Evolutionary conservation across 306 rosid genomes (phyloP).

Genomic region (Quercus suber): DNA sequence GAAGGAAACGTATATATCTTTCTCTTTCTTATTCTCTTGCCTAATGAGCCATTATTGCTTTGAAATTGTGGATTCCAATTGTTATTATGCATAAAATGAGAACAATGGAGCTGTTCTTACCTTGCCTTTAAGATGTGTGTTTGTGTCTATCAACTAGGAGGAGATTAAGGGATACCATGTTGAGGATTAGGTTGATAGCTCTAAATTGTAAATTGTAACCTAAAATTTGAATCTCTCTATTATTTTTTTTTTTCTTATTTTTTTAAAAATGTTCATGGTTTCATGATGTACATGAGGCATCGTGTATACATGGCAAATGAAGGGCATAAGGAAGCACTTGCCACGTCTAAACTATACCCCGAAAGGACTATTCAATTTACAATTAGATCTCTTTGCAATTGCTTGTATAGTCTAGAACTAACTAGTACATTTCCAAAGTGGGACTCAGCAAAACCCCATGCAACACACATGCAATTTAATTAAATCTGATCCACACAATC

Average conservation of each 20-base stretch:
- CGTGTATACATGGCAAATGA: background rate
- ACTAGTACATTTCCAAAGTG: too few relatives aligned
- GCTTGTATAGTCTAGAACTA: too few relatives aligned
- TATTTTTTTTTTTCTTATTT: background rate
- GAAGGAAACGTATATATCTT: background rate
- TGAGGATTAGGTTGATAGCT: background rate
- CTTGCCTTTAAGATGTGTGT: background rate
- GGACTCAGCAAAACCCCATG: too few relatives aligned
- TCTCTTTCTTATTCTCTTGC: background rate
- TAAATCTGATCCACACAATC: too few relatives aligned
- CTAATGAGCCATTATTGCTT: background rate
- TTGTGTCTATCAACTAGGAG: background rate
- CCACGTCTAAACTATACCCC: too few relatives aligned
- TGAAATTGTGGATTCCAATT: background rate
- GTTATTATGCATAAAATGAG: background rate
- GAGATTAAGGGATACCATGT: background rate
- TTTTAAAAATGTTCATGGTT: background rate
- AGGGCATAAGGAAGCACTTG: background rate
- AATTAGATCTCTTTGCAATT: too few relatives aligned
- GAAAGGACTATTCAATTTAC: too few relatives aligned
- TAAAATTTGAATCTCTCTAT: background rate
- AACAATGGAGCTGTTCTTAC: background rate
- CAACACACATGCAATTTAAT: too few relatives aligned
- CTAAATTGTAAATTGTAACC: background rate
- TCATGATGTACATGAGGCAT: background rate